Base-by-base conservation (phyloP, 805 yeast genomes). In the Spathaspora boniae region DNA sequence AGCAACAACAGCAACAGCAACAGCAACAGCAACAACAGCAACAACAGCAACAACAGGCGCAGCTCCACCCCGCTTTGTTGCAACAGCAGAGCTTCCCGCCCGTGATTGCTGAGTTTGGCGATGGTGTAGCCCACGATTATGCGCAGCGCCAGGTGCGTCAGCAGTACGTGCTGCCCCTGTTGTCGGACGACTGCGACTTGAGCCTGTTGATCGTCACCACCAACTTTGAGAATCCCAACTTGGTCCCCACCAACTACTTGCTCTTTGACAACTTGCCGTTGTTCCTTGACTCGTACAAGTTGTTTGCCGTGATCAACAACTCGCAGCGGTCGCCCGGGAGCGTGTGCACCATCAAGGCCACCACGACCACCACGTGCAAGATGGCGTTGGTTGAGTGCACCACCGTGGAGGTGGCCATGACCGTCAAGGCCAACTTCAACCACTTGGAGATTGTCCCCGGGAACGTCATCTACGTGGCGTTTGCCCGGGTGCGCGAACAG, bases 371-470 rank as follows among this genome's bases (percentile, higher is more conserved):
- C 19, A 44, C 51, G 6, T 49, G 56, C 9, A 49, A 49, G 28
- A 37, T 54, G 26, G 53, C 63, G 4, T 67, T 88, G 38, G 82
- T 86, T 16, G 93, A 85, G 56, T 89, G 86, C 56, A 72, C 74
- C 3, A 65, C 74, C 18, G 60, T 83, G 5, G 95, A 86, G 34
- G 65, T 78, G 21, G 95, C 98, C 6, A 78, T 85, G 70, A 74
- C 71, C 31, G 87, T 96, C 34, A 80, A 81, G 51, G 83, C 86
- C 11, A 76, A 71, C 33, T 72, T 89, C 51, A 86, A 84, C 51
- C 94, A 88, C 44, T 79, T 81, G 45, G 96, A 91, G 51, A 68
- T 91, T 26, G 74, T 80, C 42, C 86, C 91, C 2, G 95, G 95
- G 3, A 70, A 76, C 17, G 77, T 82, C 12, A 77, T 93, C 54